Conservation (phyloP, 2,329 filamentous ascomycete genomes). For the Ampelomyces quisqualis region DNA sequence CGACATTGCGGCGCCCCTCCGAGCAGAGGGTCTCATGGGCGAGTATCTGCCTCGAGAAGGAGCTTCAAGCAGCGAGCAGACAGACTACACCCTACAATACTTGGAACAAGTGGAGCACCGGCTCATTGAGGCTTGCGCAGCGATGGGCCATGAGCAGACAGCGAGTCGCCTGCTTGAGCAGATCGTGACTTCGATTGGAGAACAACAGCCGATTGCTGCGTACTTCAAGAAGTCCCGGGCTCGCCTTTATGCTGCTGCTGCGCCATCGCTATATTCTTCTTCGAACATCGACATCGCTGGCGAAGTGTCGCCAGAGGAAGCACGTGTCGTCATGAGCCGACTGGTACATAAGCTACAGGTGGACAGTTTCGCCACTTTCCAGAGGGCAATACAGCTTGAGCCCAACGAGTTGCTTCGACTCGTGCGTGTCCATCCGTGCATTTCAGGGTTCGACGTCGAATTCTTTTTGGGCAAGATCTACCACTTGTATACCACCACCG, state of each 20-base stretch:
- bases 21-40: slow-evolving; percentile 19
- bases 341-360: slow-evolving; percentile 12
- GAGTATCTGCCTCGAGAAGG: slow-evolving; percentile 11
- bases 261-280: slow-evolving; percentile 13
- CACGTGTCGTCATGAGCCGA: slow-evolving; percentile 25
- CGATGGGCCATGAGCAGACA: slow-evolving; percentile 10
- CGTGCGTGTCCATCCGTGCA: slow-evolving; percentile 25
- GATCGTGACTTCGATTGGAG: slow-evolving; percentile 9
- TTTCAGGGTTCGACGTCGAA: slow-evolving; percentile 24
- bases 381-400: slow-evolving; percentile 1
- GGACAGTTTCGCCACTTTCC: slow-evolving; percentile 1
- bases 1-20: slow-evolving; percentile 27
- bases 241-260: slow-evolving; percentile 19
- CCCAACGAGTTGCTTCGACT: slow-evolving; percentile 13
- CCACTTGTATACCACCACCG: slow-evolving; percentile 9
- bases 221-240: slow-evolving; percentile 13
- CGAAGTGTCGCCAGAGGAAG: slow-evolving; percentile 23
- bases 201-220: slow-evolving; percentile 1
- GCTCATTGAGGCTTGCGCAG: slow-evolving; percentile 14
- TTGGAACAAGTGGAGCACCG: slow-evolving; percentile 24
- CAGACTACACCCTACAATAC: slow-evolving; percentile 7
- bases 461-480: slow-evolving; percentile 25
- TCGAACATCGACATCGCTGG: slow-evolving; percentile 26
- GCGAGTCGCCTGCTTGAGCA: slow-evolving; percentile 1
- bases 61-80: background rate